These are phyloP conservation scores for Arachnomyces sp. DNA, from an alignment of 2,329 filamentous ascomycete species.

Conservation along the genomic window DNA sequence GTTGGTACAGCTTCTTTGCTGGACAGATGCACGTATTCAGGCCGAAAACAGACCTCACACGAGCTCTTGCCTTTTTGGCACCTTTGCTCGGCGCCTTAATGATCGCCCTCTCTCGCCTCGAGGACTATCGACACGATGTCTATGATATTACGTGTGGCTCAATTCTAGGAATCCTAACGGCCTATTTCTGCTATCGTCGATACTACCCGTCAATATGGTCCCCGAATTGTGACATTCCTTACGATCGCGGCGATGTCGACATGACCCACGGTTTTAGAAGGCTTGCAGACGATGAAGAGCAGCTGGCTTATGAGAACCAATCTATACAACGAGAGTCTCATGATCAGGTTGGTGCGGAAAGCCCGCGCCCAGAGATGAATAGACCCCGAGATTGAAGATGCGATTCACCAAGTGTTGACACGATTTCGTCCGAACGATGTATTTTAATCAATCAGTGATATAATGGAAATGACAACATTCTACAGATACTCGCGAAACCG, in stretches of 20 bases:
- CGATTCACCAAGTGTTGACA: no score
- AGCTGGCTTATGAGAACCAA: constrained; percentile 15
- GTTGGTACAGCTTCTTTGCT: constrained; percentile 33
- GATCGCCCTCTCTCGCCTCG: constrained; percentile 54
- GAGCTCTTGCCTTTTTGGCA: constrained; percentile 46
- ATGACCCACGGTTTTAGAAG: constrained; percentile 22
- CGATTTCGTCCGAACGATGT: no score
- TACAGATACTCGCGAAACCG: no score
- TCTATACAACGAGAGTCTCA: no score
- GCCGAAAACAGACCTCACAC: constrained; percentile 49
- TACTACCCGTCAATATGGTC: constrained; percentile 50
- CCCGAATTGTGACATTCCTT: constrained; percentile 45
- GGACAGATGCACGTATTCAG: constrained; percentile 52
- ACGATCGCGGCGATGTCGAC: constrained; percentile 24
- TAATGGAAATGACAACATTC: no score
- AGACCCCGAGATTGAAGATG: no score
- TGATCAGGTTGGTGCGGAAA: no score
- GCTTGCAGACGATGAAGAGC: constrained; percentile 26
- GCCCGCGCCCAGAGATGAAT: no score
- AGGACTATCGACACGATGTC: constrained; percentile 57
- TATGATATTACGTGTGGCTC: constrained; percentile 53
- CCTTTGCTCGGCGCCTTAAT: constrained; percentile 50
- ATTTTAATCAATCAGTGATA: no score
- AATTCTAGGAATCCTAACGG: constrained; percentile 45
- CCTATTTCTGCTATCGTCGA: constrained; percentile 51